Base-by-base conservation (phyloP, 2,329 filamentous ascomycete genomes). In the Nemania sp. region DNA sequence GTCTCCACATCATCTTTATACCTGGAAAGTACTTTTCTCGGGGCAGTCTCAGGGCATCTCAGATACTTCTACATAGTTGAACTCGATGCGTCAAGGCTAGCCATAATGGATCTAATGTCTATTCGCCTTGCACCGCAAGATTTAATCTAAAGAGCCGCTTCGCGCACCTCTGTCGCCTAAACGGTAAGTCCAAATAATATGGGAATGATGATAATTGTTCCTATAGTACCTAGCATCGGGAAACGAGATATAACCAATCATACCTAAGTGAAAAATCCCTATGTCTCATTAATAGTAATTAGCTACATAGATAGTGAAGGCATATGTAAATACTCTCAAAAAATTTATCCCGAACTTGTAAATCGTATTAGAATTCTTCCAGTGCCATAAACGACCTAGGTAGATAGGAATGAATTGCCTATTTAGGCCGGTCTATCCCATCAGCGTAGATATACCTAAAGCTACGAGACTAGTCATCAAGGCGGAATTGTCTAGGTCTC, bases 401-500 rank as follows among this genome's bases (percentile, higher is more conserved):
- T 20, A 27, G n/a, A n/a, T n/a, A n/a, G 27, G 54, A 58, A 55
- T 51, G 47, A 38, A 55, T 56, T 60, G 51, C 64, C 60, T 58
- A 51, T 29, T 62, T 58, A 45, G 45, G 52, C 53, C 53, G 55
- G 45, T 18, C 53, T 41, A 22, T 41, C 45, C 8, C 43, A 18
- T 64, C 47, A 52, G 35, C 29, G 45, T 11, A 43, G 54, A 58
- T 20, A n/a, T 53, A 68, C 38, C 38, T 45, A n/a, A 8, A 52
- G n/a, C 52, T 53, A 52, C 43, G 18, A 65, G 5, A 45, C 41
- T 20, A 56, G 26, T 56, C 29, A 29, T 56, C 29, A 32, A 45
- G 52, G 29, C 41, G 26, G 41, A 63, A 35, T 43, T 59, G 20
- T 45, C 41, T 20, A 45, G 41, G 32, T 59, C n/a, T 38, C 15